These are phyloP conservation scores for Macrotyloma uniflorum DNA, from an alignment of 306 rosid species.

Conservation along the genomic window DNA sequence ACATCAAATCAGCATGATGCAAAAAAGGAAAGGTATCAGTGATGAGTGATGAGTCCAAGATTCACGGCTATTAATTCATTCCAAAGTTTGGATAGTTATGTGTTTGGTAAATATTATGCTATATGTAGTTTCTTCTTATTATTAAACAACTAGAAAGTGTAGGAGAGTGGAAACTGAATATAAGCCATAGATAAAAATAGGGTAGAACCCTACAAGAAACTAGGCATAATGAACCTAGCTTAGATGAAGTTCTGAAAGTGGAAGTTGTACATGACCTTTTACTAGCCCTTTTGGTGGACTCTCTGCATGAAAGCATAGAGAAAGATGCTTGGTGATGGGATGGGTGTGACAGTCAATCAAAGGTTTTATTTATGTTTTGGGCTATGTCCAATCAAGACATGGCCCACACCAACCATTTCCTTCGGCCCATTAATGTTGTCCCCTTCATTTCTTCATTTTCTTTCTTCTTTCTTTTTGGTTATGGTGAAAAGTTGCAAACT, in stretches of 20 bases:
- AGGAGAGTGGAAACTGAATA: conserved; percentile 35
- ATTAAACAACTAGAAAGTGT: conserved; percentile 46
- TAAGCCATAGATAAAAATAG: conserved; percentile 29
- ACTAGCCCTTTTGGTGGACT: conserved; percentile 46
- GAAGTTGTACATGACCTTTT: conserved; percentile 44
- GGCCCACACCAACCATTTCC: conserved; percentile 35
- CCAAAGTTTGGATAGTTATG: conserved; percentile 11
- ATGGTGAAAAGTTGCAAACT: conserved; percentile 24
- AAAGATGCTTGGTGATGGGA: conserved; percentile 43
- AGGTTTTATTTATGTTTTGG: conserved; percentile 42
- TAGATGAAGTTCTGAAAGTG: conserved; percentile 35
- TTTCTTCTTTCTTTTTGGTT: neutral
- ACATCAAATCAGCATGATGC: conserved; percentile 45
- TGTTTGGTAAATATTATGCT: conserved; percentile 26
- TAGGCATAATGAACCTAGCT: conserved; percentile 28
- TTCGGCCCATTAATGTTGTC: conserved; percentile 39
- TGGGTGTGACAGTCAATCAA: conserved; percentile 46
- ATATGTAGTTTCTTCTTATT: conserved; percentile 35
- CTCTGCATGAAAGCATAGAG: conserved; percentile 36
- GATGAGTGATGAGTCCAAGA: conserved; percentile 32
- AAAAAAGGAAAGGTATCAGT: conserved; percentile 29
- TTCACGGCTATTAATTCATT: conserved; percentile 27
- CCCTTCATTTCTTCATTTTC: neutral
- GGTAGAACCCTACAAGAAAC: conserved; percentile 6
- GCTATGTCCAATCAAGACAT: conserved; percentile 46